These are phyloP conservation scores for Leucosporidium yakuticum DNA, from an alignment of 768 basidiomycete genomes.

Conservation along the genomic window DNA sequence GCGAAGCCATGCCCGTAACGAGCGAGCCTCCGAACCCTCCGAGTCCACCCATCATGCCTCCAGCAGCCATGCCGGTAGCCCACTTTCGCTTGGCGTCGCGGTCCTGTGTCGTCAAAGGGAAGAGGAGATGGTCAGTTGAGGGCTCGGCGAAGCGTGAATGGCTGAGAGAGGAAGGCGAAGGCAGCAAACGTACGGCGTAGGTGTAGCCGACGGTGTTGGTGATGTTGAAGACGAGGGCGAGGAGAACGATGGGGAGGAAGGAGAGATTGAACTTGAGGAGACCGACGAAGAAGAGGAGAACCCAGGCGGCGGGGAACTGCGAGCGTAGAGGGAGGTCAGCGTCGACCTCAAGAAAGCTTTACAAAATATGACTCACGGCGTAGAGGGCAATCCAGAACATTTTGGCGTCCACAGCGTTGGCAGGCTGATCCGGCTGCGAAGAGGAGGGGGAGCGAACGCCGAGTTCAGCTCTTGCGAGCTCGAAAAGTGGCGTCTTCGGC, in stretches of 20 bases:
- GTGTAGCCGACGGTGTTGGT: slow-evolving; percentile 96
- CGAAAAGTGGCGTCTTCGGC: not conserved
- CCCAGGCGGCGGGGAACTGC: slow-evolving; percentile 89
- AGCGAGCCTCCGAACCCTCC: slow-evolving; percentile 81
- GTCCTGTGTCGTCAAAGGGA: slow-evolving; percentile 49
- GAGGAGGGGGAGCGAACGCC: not conserved
- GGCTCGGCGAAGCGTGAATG: not conserved
- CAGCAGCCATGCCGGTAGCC: slow-evolving; percentile 69
- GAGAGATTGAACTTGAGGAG: slow-evolving; percentile 66
- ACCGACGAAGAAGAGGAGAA: slow-evolving; percentile 77
- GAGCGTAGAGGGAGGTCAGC: slow-evolving; percentile 40
- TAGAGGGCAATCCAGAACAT: slow-evolving; percentile 32
- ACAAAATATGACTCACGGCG: slow-evolving; percentile 14
- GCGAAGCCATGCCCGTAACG: slow-evolving; percentile 72
- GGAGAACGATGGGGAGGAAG: slow-evolving; percentile 86
- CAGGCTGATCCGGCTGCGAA: slow-evolving; percentile 29
- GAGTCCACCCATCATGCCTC: slow-evolving; percentile 64
- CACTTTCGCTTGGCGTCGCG: slow-evolving; percentile 88
- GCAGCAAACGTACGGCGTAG: slow-evolving; percentile 50
- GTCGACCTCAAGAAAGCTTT: not conserved
- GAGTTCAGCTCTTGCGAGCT: not conserved
- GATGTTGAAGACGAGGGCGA: slow-evolving; percentile 92
- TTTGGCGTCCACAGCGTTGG: slow-evolving; percentile 82
- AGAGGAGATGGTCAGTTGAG: not conserved
- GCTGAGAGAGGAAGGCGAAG: not conserved